Percentiles rank a stretch among this genome's conserved stretches.
These are phyloP conservation scores for Fusarium nurragi DNA, from an alignment of 2,329 filamentous ascomycete genomes.

Conservation along the genomic window DNA sequence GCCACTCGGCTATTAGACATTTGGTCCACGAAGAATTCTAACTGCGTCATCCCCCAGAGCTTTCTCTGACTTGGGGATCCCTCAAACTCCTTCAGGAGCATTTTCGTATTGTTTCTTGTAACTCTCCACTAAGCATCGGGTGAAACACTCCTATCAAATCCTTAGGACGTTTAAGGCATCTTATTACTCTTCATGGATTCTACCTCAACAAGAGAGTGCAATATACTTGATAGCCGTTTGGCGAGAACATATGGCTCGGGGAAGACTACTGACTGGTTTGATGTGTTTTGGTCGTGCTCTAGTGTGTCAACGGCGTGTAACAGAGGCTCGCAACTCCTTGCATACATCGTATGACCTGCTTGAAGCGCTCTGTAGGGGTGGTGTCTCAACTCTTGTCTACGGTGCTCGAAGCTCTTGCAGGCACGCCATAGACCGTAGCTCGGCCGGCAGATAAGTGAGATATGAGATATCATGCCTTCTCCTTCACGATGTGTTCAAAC, in stretches of 20 bases:
- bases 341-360: slow-evolving; percentile 31
- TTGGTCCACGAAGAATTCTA: no score
- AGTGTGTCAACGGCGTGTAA: slow-evolving; percentile 26
- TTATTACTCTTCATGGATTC: slow-evolving; percentile 25
- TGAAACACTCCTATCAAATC: slow-evolving; percentile 37
- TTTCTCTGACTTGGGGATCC: slow-evolving; percentile 20
- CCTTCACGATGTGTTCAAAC: background rate
- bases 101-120: slow-evolving; percentile 36
- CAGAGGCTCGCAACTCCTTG: slow-evolving; percentile 21
- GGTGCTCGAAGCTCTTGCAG: slow-evolving; percentile 33
- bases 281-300: slow-evolving; percentile 20
- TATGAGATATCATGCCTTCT: slow-evolving; percentile 16
- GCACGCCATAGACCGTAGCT: slow-evolving; percentile 36
- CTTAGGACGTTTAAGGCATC: slow-evolving; percentile 38
- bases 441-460: slow-evolving; percentile 27
- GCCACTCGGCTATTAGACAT: slow-evolving; percentile 12
- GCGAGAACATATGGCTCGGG: slow-evolving; percentile 33
- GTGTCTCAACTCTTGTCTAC: slow-evolving; percentile 28
- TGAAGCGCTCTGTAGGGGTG: slow-evolving; percentile 25
- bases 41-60: no score
- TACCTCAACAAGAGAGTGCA: slow-evolving; percentile 32
- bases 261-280: background rate
- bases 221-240: slow-evolving; percentile 24
- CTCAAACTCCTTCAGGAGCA: slow-evolving; percentile 29
- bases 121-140: slow-evolving; percentile 31